Percentiles rank a stretch among this genome's conserved stretches.
Conservation (phyloP, 2,329 filamentous ascomycete genomes). For the Proliferodiscus dingleyae region DNA sequence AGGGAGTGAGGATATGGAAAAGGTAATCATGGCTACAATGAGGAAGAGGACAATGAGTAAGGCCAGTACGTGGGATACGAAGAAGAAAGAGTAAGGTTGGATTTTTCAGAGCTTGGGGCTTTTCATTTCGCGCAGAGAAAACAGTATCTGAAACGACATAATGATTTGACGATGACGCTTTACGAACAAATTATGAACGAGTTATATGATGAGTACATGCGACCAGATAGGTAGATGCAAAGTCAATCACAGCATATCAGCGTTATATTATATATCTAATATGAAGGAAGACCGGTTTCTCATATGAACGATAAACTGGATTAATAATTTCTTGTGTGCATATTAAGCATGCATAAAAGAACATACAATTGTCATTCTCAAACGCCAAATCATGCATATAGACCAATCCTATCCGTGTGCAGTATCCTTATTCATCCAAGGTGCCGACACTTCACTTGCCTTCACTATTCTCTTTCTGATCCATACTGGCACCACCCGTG, state of each 20-base stretch:
- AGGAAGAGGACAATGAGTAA: constrained; percentile 27
- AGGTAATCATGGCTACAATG: constrained; percentile 26
- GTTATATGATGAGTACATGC: no score
- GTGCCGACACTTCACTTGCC: constrained; percentile 4
- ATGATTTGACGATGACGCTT: neutral
- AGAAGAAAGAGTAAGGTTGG: constrained; percentile 5
- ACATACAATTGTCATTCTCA: neutral
- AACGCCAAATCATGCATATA: neutral
- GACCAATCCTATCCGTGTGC: no score
- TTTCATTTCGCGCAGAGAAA: no score
- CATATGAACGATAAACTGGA: neutral
- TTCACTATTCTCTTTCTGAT: constrained; percentile 20
- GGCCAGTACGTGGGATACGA: constrained; percentile 22
- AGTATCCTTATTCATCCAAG: no score
- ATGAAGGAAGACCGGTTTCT: no score
- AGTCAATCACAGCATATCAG: no score
- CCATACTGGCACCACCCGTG: constrained; percentile 24
- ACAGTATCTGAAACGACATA: no score
- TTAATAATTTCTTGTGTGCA: no score
- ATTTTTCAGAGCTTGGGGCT: neutral
- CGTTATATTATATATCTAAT: no score
- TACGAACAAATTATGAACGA: neutral
- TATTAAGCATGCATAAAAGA: no score
- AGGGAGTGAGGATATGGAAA: constrained; percentile 28
- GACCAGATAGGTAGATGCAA: no score